Evolutionary conservation across 257 asterid genomes (phyloP), one percentile per base, ranked within the genome.

Genomic region (Salvia rosmarinus): DNA sequence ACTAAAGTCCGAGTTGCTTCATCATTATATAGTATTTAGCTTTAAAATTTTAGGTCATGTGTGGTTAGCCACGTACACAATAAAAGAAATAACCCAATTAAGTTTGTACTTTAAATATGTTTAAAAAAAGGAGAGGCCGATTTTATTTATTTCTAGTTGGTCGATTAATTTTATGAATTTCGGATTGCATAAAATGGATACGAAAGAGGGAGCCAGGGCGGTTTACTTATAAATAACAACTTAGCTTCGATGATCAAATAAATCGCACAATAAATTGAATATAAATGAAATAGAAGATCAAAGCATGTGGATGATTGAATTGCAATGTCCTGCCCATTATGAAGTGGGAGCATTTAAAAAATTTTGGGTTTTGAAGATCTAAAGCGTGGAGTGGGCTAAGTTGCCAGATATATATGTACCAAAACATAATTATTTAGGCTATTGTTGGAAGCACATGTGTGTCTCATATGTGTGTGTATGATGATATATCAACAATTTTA

Each of bases 391-490:
- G 76, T 70, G 77, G 71, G 72, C 47, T 30, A 40, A 11, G 55
- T 30, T 17, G 77, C 47, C 75, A 73, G 75, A 77, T 64, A 73
- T 57, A 67, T 61, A 75, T 66, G 65, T 42, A 43, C 23, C 25
- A 49, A 65, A 62, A 30, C 8, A 9, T 6, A 28, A 65, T 71
- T 50, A 75, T 74, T 70, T 78, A 37, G 62, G 59, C 55, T 35
- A 20, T 72, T 68, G 78, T 75, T 55, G 54, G 17, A 52, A 67
- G 76, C 77, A 75, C 81, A 65, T 77, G 85, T 72, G 42, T 71
- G 71, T 50, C 55, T 69, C 75, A 58, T 47, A 3, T 5, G 3
- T n/a, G 23, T 43, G 49, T 1, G 2, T 4, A 12, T 12, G 4
- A 14, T 6, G 7, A n/a, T n/a, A 47, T 12, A 25, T 25, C 2